Base-by-base conservation (phyloP, 176 grass and related monocot genomes). In the Echinochloa phyllopogon region DNA sequence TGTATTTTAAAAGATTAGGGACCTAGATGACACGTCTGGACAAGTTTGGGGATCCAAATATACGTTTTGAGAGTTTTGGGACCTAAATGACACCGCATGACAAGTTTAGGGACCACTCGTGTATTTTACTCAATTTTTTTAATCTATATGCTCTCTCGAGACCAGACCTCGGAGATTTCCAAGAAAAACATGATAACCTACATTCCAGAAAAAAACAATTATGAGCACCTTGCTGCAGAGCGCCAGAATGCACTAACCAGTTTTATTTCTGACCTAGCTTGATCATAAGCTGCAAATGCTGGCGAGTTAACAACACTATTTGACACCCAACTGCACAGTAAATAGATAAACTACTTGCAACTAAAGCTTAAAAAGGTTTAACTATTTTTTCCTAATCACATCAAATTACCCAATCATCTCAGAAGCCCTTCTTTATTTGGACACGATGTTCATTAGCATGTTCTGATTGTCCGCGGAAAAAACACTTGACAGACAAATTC, bases 101-200 rank as follows among this genome's bases (percentile, higher is more conserved):
- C n/a, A n/a, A n/a, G n/a, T n/a, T n/a, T n/a, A n/a, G n/a, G n/a
- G n/a, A n/a, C n/a, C n/a, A n/a, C n/a, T n/a, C n/a, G n/a, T n/a
- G n/a, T n/a, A n/a, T n/a, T n/a, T n/a, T n/a, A n/a, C n/a, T n/a
- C n/a, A n/a, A n/a, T n/a, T n/a, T n/a, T 75, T 94, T 82, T 85
- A 81, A 89, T 98, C 91, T 27, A 94, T 82, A 62, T 98, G 96
- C 69, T 98, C 96, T 76, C 87, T 90, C 65, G 96, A 98, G 77
- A 98, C 96, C 61, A 98, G 86, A 43, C 96, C 96, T 65, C 96
- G 93, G 58, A 98, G 78, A 83, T 98, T 98, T 60, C 96, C 96
- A 80, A 98, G 93, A 87, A 92, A 98, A 81, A 98, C 96, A 94
- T 98, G 91, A 82, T 98, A 98, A 72, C 93, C 96, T 98, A 78